These are phyloP conservation scores for Rhynchospora pubera DNA, from an alignment of 176 grass and related monocot species.

Conservation along the genomic window DNA sequence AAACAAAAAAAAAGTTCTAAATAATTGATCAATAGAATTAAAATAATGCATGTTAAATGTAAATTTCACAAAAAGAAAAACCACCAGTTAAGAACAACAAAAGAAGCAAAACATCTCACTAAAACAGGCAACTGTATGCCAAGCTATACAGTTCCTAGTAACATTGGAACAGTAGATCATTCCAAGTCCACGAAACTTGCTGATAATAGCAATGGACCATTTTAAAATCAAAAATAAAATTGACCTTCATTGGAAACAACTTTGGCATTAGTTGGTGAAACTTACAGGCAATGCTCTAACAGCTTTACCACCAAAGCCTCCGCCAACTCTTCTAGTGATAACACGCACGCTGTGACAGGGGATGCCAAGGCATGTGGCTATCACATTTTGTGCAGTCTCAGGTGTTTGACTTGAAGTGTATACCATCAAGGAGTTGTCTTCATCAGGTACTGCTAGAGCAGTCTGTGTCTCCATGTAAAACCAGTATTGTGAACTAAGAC, in stretches of 20 bases:
- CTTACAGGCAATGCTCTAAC: constrained; percentile 79
- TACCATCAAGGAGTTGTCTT: constrained; percentile 77
- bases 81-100: not conserved
- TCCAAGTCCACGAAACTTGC: not conserved
- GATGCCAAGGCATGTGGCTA: constrained; percentile 79
- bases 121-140: not conserved
- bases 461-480: constrained; percentile 98
- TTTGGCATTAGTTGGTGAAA: constrained; percentile 6
- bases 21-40: not conserved
- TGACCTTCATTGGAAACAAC: not conserved
- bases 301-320: constrained; percentile 91
- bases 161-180: not conserved
- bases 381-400: constrained; percentile 45
- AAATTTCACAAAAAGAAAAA: not conserved
- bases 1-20: not conserved
- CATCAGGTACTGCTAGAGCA: constrained; percentile 78
- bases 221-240: not conserved
- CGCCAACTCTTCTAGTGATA: constrained; percentile 93
- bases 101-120: not conserved
- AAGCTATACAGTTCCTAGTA: not conserved
- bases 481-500: constrained; percentile 78
- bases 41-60: not conserved
- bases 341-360: constrained; percentile 80
- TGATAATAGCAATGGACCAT: not conserved
- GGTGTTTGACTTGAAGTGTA: constrained; percentile 82